Evolutionary conservation across 768 basidiomycete species (phyloP), one percentile per base, ranked within the genome.

Genomic region (Plicaturopsis crispa): DNA sequence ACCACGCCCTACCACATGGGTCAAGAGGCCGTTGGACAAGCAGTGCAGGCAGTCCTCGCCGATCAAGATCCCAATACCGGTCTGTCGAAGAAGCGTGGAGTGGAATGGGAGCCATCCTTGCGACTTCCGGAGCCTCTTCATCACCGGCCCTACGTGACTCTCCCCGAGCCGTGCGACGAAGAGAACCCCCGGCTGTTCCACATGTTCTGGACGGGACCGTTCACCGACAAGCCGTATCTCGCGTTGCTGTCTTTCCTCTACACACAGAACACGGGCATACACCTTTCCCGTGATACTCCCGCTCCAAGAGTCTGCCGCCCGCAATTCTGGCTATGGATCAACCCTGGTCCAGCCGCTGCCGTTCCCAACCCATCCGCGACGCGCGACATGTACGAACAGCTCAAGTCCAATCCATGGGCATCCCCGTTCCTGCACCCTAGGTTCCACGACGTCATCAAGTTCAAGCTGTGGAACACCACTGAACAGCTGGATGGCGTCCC

Each of bases 171-270:
- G 1, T 99, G 96, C 60, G 89, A 96, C 52, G 72, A 81, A 0
- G 82, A 88, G 47, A 78, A 84, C 50, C 84, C 91, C 5, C 78
- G 86, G 24, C 62, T 97, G 22, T 98, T 94, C 69, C 96, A 99
- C 61, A 96, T 97, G 82, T 99, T 96, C 68, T 98, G 96, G 94
- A 88, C 93, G 2, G 94, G 96, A 0, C 83, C 90, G 1, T 97
- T 99, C 67, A 96, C 92, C 6, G 96, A 99, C 69, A 97, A 97
- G 59, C 96, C 96, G 2, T 98, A 99, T 69, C 77, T 91, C 42
- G 91, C 94, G 1, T 70, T 97, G 32, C 68, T 94, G 17, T 96
- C 92, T 13, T 99, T 91, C 70, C 73, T 98, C 24, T 98, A 81
- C 65, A 96, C 94, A 3, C 96, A 99, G 57, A 96, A 96, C 53